A percentile compares a stretch with the other conserved stretches of the same genome.
phyloP scores from a whole-genome alignment of 805 yeast species.

The Candida maesae region DNA sequence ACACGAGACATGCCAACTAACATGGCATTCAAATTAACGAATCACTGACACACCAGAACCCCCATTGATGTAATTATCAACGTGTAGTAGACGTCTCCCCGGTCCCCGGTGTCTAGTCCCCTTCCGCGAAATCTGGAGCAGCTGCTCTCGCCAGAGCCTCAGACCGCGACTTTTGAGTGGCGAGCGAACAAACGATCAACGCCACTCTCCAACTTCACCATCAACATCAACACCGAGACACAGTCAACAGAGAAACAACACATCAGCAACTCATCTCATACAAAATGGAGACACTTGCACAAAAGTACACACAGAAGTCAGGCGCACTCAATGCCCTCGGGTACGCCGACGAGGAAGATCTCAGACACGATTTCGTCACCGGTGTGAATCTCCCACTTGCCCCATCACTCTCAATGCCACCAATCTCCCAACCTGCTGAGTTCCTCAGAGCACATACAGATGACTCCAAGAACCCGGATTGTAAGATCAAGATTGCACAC shows the following conservation, averaged over 20 bases:
- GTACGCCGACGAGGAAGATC: slow-evolving; percentile 29
- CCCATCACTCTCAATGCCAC: slow-evolving; percentile 72
- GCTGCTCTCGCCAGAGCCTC: no score
- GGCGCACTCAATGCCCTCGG: slow-evolving; percentile 16
- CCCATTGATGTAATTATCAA: no score
- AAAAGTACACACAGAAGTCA: slow-evolving; percentile 21
- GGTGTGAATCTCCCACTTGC: slow-evolving; percentile 35
- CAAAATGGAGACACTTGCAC: slow-evolving; percentile 24
- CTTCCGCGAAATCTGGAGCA: no score
- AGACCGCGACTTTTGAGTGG: no score
- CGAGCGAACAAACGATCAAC: neutral
- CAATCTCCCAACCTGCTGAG: slow-evolving; percentile 83
- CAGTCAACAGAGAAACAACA: no score
- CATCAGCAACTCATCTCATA: neutral
- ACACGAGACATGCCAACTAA: slow-evolving; percentile 27
- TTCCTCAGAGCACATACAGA: slow-evolving; percentile 98
- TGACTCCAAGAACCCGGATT: slow-evolving; percentile 87
- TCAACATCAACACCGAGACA: neutral
- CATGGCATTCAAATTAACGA: neutral
- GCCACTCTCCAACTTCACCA: slow-evolving; percentile 3
- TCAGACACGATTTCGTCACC: slow-evolving; percentile 33
- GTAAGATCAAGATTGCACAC: slow-evolving; percentile 94
- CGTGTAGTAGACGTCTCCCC: no score
- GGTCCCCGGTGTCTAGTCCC: no score
- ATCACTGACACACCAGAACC: no score